Base-by-base conservation (phyloP, 2,329 filamentous ascomycete species). In the Neospermospora avenae region DNA sequence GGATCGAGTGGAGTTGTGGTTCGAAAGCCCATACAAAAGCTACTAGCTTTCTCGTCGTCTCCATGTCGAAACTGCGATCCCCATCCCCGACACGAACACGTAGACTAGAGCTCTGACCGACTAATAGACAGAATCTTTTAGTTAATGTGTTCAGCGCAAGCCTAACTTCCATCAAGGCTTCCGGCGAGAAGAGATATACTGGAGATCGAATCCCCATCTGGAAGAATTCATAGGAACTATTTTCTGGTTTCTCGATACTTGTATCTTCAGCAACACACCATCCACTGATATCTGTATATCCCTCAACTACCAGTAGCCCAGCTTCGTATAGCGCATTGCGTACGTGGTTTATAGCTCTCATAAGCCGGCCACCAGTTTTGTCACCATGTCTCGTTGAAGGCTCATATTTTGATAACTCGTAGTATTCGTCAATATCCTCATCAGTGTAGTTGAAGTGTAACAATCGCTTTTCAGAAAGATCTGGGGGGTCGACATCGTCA, bases 51-150 rank as follows among this genome's bases (percentile, higher is more conserved):
- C 68, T 67, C 8, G 74, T 42, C 1, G 65, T 67, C 8, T 46
- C 24, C 3, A 68, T 41, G 1, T 63, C 60, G 34, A 72, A 71
- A 0, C 68, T 65, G 4, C 55, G 7, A 1, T 44, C 37, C 3
- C 64, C 64, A 24, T 71, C 67, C 1, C 73, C 72, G n/a, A 73
- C 56, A 52, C 75, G 73, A 6, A 74, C 67, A 46, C 74, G 72
- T 0, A 74, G 41, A 0, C 70, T 70, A 41, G 64, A 70, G 0
- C 59, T 63, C 0, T 59, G 20, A 46, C 72, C 73, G 16, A 63
- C 58, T 10, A 66, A 48, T 3, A 69, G 16, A 4, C 63, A 48
- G 45, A 68, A 69, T 6, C 44, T 60, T 1, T 39, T 42, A 1
- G 49, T 55, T 13, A 71, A 35, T 11, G 66, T 13, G 14, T 48